Evolutionary conservation across 257 asterid genomes (phyloP).

Genomic region (Ilex aquifolium): DNA sequence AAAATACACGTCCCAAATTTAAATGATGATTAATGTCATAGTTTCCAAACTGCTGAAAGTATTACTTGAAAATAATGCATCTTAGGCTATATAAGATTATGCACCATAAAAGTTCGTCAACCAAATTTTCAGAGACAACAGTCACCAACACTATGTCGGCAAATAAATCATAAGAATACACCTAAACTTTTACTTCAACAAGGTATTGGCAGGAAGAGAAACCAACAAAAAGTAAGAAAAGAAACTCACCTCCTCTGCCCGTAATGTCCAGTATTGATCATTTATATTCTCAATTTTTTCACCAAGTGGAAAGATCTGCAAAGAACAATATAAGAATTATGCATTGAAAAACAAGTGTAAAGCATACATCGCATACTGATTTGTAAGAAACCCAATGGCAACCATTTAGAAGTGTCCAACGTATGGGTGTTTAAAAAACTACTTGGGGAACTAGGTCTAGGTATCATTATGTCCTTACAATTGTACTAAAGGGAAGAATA

Average conservation of each 20-base stretch:
- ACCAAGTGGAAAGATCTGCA: conserved; percentile 73
- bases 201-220: neutral
- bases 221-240: conserved; percentile 6
- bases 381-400: neutral
- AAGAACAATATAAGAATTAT: neutral
- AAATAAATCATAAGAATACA: neutral
- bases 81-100: neutral
- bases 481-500: neutral
- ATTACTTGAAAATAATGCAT: too few species aligned
- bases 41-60: too few species aligned
- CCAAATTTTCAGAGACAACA: neutral
- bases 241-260: conserved; percentile 82
- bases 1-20: too few species aligned
- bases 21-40: too few species aligned
- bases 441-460: too few species aligned
- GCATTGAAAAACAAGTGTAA: too few species aligned
- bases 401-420: neutral
- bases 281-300: conserved; percentile 92
- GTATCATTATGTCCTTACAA: neutral
- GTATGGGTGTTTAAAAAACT: neutral
- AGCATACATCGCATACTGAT: neutral
- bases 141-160: neutral
- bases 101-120: neutral
- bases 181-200: neutral
- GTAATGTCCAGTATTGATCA: conserved; percentile 93